Base-by-base conservation (phyloP, 2,329 filamentous ascomycete species). In the Phyllosticta citrichinensis region DNA sequence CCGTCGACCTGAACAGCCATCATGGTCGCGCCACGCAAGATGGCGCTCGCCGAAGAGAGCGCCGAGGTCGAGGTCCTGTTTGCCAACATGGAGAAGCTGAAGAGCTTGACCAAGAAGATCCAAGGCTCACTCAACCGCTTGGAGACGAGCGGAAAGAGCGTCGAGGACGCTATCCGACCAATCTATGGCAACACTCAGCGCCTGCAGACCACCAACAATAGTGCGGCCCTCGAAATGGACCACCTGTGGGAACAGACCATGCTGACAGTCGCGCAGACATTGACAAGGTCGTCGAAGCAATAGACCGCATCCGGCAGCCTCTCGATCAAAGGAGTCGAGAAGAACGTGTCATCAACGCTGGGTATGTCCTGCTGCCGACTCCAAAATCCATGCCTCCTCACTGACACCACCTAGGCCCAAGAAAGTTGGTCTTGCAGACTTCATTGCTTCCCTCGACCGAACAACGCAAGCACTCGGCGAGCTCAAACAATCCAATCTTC, bases 41-140 rank as follows among this genome's bases (percentile, higher is more conserved):
- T 78, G 60, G 81, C 81, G 47, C 82, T 82, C 71, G 83, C 83
- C 40, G 84, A 87, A 75, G 84, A 87, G 76, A 83, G 82, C 70
- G 84, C 84, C 6, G 84, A 87, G 73, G 84, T 87, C 52, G 84
- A 87, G 72, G 84, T 87, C 59, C 74, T 87, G 24, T 83, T 82
- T 65, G 83, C 84, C 61, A 85, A 85, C 66, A 84, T 97, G 64
- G 91, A 95, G 68, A 97, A 96, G 81, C 95, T 95, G 67, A 88
- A 91, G 63, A 85, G 91, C 70, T 82, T 97, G 72, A 96, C 91
- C 33, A 96, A 94, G 79, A 96, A 96, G 79, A 97, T 99, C 61
- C 89, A 96, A 74, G 87, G 89, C 27, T 96, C 90, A 57, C 81
- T 97, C 66, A 83, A 85, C 47, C 84, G 92, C 61, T 80, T 99